Percentiles rank a stretch among this genome's conserved stretches.
Conservation (phyloP, 306 rosid species). For the Trichosanthes truncata region DNA sequence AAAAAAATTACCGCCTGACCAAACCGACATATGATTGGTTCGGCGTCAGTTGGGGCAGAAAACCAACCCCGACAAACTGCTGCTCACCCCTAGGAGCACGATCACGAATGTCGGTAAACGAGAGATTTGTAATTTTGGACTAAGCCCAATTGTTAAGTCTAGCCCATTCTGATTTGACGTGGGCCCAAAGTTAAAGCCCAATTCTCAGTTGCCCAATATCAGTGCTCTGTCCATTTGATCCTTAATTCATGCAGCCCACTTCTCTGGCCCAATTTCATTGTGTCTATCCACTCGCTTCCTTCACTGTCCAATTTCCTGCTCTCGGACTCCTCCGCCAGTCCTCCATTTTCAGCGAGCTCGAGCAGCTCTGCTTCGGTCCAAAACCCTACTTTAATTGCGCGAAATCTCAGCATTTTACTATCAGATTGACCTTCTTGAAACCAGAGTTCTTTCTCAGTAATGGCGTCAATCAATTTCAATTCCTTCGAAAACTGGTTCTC, state of each 20-base stretch:
- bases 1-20: too few relatives aligned
- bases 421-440: not conserved
- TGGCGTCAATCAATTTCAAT: slow-evolving; percentile 85
- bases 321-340: slow-evolving; percentile 1
- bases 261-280: not conserved
- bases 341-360: not conserved
- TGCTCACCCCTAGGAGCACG: too few relatives aligned
- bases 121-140: too few relatives aligned
- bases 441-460: slow-evolving; percentile 5
- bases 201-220: not conserved
- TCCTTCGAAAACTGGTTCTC: slow-evolving; percentile 71
- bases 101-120: too few relatives aligned
- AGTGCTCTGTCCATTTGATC: too few relatives aligned
- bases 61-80: too few relatives aligned
- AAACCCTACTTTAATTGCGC: not conserved
- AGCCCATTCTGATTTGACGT: not conserved
- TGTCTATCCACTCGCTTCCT: not conserved
- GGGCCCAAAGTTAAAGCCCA: not conserved
- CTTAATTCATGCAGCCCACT: not conserved
- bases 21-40: too few relatives aligned
- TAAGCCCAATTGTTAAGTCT: too few relatives aligned
- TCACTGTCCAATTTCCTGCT: not conserved
- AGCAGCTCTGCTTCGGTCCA: not conserved
- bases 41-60: too few relatives aligned
- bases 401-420: not conserved